A percentile compares a stretch with the other conserved stretches of the same genome.
Evolutionary conservation across 2,329 filamentous ascomycete genomes (phyloP).

Genomic region (Myriangium duriaei): DNA sequence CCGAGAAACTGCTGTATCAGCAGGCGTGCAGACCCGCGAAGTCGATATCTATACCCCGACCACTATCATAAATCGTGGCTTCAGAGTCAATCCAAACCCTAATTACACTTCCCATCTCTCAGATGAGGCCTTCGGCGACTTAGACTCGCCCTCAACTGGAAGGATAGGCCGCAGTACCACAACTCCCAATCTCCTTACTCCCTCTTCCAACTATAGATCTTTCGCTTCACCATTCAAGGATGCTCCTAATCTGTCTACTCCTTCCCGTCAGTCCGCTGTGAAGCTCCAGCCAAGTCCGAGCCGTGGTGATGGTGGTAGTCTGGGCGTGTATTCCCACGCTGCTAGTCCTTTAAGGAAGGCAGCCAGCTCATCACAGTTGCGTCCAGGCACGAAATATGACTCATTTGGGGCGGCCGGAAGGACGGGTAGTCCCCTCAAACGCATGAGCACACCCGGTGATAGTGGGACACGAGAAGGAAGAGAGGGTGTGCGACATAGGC

Average conservation of each 20-base stretch:
- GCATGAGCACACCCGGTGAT: constrained; percentile 27
- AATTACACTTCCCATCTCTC: constrained; percentile 49
- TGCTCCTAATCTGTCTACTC: constrained; percentile 18
- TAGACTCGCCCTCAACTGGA: constrained; percentile 11
- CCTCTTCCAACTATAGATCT: constrained; percentile 13
- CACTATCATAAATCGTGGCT: constrained; percentile 57
- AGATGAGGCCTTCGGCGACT: constrained; percentile 9
- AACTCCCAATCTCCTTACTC: constrained; percentile 46
- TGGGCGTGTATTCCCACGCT: constrained; percentile 69
- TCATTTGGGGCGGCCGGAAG: constrained; percentile 17
- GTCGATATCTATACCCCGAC: constrained; percentile 52
- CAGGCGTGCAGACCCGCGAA: constrained; percentile 25
- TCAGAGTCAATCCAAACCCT: constrained; percentile 71
- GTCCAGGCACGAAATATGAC: constrained; percentile 19
- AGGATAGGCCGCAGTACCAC: constrained; percentile 38
- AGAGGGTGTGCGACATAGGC: constrained; percentile 3
- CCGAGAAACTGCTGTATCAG: constrained; percentile 29
- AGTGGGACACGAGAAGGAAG: constrained; percentile 12
- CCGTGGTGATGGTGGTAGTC: constrained; percentile 56
- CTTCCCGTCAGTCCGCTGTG: constrained; percentile 25
- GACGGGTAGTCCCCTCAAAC: constrained; percentile 32
- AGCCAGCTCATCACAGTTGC: constrained; percentile 43
- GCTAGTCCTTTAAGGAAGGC: constrained; percentile 76
- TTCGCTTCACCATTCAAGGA: constrained; percentile 10
- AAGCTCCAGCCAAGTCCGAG: constrained; percentile 25